Base-by-base conservation (phyloP, 148 eudicot genomes). In the Heliamphora exappendiculata region DNA sequence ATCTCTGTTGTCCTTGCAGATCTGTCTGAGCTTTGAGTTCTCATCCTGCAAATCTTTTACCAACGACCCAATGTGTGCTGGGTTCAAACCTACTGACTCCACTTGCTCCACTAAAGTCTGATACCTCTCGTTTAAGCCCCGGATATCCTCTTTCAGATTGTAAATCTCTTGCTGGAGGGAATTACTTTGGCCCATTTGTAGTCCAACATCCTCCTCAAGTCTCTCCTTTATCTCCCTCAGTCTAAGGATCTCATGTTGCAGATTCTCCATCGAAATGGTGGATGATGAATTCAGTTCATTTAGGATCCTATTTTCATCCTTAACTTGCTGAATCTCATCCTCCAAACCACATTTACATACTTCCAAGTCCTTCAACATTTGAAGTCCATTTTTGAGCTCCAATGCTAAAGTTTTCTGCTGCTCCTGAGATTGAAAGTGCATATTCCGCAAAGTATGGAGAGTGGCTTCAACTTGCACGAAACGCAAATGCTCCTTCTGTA, bases 311-410 rank as follows among this genome's bases (percentile, higher is more conserved):
- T 95, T 95, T 84, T 95, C 90, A 74, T 84, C 91, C 80, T 81
- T 86, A 74, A 87, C 78, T 12, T 41, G 76, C 62, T 67, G 70
- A 54, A 94, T 66, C 75, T 94, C 97, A 51, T 72, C 89, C 78
- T 92, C 91, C 76, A 95, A 80, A 74, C 84, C 89, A 34, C 58
- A 75, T 78, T 93, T 95, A 73, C 82, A 62, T 7, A 39, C 80
- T 82, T 92, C 89, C 79, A 87, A 75, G 44, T 86, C 93, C 77
- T 88, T 88, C 84, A 92, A 79, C 84, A 85, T 82, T 78, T 83
- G 89, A n/a, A 95, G 89, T 76, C 89, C 91, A 55, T 84, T 87
- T 45, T 82, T 79, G 19, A 95, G 93, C 84, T 95, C 96, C 86
- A 74, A 41, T 22, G 93, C 86, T 37, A 95, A 81, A 82, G 86